Evolutionary conservation across 2,329 filamentous ascomycete genomes (phyloP).

Genomic region (Trichoderma afroharzianum): DNA sequence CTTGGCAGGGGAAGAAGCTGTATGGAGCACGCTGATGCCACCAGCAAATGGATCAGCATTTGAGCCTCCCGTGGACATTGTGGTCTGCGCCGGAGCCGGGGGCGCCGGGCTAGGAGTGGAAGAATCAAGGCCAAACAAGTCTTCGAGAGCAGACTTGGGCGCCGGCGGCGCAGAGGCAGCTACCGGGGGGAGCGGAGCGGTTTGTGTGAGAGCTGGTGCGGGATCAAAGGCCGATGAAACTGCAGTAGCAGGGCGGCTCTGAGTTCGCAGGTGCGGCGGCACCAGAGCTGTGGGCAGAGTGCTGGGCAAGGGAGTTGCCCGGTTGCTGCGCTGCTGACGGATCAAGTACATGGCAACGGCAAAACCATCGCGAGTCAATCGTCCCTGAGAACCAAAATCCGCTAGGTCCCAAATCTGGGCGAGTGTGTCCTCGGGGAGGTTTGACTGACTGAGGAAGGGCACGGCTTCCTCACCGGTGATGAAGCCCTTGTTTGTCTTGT

Average conservation of each 20-base stretch:
- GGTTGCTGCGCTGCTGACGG: slow-evolving; percentile 76
- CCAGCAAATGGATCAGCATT: slow-evolving; percentile 60
- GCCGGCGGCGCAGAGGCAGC: slow-evolving; percentile 34
- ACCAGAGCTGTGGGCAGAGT: slow-evolving; percentile 77
- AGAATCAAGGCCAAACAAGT: slow-evolving; percentile 88
- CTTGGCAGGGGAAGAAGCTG: slow-evolving; percentile 50
- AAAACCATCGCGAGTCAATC: slow-evolving; percentile 84
- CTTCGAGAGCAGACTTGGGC: slow-evolving; percentile 82
- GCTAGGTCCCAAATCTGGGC: slow-evolving; percentile 97
- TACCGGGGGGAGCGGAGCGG: not conserved
- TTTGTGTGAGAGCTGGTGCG: slow-evolving; percentile 30
- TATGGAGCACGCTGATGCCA: slow-evolving; percentile 42
- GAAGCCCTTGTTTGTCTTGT: slow-evolving; percentile 74
- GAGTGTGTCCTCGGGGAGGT: slow-evolving; percentile 79
- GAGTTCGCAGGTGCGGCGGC: slow-evolving; percentile 77
- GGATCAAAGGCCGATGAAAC: slow-evolving; percentile 50
- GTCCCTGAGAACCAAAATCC: slow-evolving; percentile 87
- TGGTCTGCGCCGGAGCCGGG: slow-evolving; percentile 54
- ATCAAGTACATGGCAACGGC: slow-evolving; percentile 98
- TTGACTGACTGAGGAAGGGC: slow-evolving; percentile 87
- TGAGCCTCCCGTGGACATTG: slow-evolving; percentile 73
- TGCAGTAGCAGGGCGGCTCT: slow-evolving; percentile 48
- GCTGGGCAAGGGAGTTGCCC: slow-evolving; percentile 61
- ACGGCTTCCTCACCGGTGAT: slow-evolving; percentile 95
- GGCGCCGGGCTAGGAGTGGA: slow-evolving; percentile 46